phyloP scores from a whole-genome alignment of 768 basidiomycete species.

The Thelephora aurantiotincta region DNA sequence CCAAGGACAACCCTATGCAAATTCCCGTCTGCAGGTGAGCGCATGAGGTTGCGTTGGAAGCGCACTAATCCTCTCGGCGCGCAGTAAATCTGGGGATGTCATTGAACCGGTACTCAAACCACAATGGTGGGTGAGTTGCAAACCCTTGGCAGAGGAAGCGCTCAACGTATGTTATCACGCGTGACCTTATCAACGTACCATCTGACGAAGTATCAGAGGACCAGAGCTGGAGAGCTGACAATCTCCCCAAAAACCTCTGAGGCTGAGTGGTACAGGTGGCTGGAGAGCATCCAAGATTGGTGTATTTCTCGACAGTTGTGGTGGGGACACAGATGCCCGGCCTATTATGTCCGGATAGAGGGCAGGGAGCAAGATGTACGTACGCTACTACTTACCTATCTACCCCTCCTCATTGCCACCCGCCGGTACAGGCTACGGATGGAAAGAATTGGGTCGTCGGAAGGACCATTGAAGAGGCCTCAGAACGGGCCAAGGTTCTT shows the following conservation, averaged over 20 bases:
- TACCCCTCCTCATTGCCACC: background rate
- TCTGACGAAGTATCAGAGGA: conserved; percentile 40
- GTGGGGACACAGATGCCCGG: conserved; percentile 98
- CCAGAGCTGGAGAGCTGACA: conserved; percentile 70
- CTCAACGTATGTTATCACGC: conserved; percentile 42
- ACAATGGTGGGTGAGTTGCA: conserved; percentile 98
- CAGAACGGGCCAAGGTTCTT: conserved; percentile 52
- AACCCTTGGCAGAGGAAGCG: conserved; percentile 81
- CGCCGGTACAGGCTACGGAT: conserved; percentile 34
- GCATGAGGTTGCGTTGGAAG: background rate
- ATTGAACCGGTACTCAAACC: conserved; percentile 94
- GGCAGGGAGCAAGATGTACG: conserved; percentile 56
- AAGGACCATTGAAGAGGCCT: conserved; percentile 62
- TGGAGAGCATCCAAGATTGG: conserved; percentile 95
- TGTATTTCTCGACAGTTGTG: conserved; percentile 97
- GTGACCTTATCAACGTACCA: background rate
- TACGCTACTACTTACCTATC: background rate
- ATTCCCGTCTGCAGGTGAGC: conserved; percentile 82
- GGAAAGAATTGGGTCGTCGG: conserved; percentile 89
- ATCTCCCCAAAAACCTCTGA: conserved; percentile 81
- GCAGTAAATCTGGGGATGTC: conserved; percentile 88
- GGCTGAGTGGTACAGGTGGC: conserved; percentile 92
- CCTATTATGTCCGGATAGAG: conserved; percentile 81
- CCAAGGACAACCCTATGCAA: conserved; percentile 94
- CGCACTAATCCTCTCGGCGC: background rate